A percentile compares a stretch with the other conserved stretches of the same genome.
These are phyloP conservation scores for Platanus orientalis DNA, from an alignment of 164 flowering plant species.

Conservation along the genomic window DNA sequence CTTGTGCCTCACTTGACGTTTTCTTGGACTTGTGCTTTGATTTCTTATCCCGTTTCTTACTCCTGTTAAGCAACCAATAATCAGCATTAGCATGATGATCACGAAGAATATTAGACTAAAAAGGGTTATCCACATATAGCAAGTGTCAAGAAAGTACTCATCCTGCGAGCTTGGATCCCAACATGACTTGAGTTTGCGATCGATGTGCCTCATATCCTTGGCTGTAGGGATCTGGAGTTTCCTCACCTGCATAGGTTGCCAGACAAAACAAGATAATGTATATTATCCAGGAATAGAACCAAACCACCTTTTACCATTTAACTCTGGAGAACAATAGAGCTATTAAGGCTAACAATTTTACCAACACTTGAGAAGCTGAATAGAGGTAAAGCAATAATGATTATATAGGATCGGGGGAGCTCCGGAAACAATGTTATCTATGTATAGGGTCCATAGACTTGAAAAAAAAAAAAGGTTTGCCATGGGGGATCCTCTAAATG, in stretches of 20 bases:
- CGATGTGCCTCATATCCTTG: constrained; percentile 89
- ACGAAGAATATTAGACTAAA: neutral
- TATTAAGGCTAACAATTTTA: neutral
- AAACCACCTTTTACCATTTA: neutral
- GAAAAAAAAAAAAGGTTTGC: neutral
- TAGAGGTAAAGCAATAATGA: too few species aligned
- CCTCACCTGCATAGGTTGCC: constrained; percentile 37
- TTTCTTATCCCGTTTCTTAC: constrained; percentile 59
- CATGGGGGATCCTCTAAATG: neutral
- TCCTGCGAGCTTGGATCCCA: constrained; percentile 82
- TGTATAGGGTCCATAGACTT: too few species aligned
- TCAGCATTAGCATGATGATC: neutral
- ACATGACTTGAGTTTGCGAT: constrained; percentile 84
- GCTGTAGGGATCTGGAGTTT: constrained; percentile 56
- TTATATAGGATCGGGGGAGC: too few species aligned
- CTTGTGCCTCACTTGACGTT: constrained; percentile 28
- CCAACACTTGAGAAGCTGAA: too few species aligned
- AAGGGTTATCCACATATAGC: neutral
- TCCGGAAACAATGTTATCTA: too few species aligned
- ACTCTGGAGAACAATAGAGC: neutral
- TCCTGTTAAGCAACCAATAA: constrained; percentile 10
- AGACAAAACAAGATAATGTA: neutral
- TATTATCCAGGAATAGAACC: neutral
- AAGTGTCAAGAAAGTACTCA: constrained; percentile 41
- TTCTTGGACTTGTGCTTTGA: constrained; percentile 52